Percentiles rank a stretch among this genome's conserved stretches.
Evolutionary conservation across 129 eudicot species (phyloP).

Genomic region (Arctium minus): DNA sequence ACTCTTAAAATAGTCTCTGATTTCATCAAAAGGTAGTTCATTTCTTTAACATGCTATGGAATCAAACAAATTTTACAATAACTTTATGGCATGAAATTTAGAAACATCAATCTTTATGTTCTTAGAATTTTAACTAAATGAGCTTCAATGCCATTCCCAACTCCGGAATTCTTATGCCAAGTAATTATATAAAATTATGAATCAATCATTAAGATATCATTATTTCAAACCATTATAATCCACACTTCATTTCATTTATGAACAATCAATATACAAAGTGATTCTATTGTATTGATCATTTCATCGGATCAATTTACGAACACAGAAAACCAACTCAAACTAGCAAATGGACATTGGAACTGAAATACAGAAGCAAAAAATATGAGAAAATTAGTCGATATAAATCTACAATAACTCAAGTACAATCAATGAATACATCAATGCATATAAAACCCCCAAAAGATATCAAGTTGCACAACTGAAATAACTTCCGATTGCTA

Average conservation of each 20-base stretch:
- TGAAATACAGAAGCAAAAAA: background rate
- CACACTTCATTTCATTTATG: background rate
- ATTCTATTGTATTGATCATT: background rate
- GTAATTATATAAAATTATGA: too few relatives aligned
- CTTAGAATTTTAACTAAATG: too few relatives aligned
- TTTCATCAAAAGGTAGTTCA: too few relatives aligned
- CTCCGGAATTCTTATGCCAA: background rate
- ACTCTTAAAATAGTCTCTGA: too few relatives aligned
- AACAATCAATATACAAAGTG: background rate
- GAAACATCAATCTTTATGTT: too few relatives aligned
- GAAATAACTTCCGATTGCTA: background rate
- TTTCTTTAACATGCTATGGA: too few relatives aligned
- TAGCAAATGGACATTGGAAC: background rate
- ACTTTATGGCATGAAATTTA: too few relatives aligned
- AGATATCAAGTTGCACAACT: background rate
- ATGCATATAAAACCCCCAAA: background rate
- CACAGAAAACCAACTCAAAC: background rate
- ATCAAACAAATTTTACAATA: too few relatives aligned
- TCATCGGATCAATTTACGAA: background rate
- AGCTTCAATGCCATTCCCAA: background rate
- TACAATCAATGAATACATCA: background rate
- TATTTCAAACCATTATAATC: background rate
- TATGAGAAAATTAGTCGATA: background rate
- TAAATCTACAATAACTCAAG: slow-evolving; percentile 1
- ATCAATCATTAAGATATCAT: background rate